Conservation (phyloP, 2,329 filamentous ascomycete species). For the Penicillium sclerotiorum region DNA sequence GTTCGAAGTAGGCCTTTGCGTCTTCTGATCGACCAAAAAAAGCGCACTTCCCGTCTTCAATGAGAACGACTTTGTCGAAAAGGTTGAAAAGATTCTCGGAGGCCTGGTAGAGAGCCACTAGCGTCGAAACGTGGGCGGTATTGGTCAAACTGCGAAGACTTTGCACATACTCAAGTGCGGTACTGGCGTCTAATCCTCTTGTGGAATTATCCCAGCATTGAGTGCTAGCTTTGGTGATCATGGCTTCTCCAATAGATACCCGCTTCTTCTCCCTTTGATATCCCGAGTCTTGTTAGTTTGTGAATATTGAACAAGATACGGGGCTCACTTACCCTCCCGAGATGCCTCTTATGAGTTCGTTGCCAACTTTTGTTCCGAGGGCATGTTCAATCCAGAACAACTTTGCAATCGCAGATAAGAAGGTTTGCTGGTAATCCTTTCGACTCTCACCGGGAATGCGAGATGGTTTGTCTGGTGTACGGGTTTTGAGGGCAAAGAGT, state of each 20-base stretch:
- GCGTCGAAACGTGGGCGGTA: conserved; percentile 62
- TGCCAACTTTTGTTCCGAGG: conserved; percentile 72
- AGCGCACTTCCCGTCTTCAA: conserved; percentile 70
- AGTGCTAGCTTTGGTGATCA: conserved; percentile 64
- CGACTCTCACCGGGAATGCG: conserved; percentile 65
- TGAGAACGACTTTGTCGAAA: conserved; percentile 69
- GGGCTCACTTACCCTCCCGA: conserved; percentile 57
- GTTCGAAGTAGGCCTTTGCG: conserved; percentile 69
- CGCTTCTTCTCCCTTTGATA: conserved; percentile 65
- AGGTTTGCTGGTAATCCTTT: conserved; percentile 62
- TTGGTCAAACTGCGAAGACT: conserved; percentile 67
- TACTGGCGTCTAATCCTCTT: conserved; percentile 71
- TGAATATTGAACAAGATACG: background rate
- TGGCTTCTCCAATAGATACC: conserved; percentile 79
- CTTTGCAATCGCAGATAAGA: conserved; percentile 69
- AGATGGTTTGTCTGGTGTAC: conserved; percentile 65
- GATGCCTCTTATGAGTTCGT: conserved; percentile 72
- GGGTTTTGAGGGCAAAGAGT: conserved; percentile 69
- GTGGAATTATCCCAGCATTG: conserved; percentile 81
- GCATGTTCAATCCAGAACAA: conserved; percentile 74
- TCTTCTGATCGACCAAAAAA: conserved; percentile 68
- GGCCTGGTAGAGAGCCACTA: conserved; percentile 74
- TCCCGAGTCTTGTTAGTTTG: background rate
- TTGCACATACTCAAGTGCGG: conserved; percentile 72
- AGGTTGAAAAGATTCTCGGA: conserved; percentile 54